Base-by-base conservation (phyloP, 2,329 filamentous ascomycete species). In the Aureobasidium sp. region DNA sequence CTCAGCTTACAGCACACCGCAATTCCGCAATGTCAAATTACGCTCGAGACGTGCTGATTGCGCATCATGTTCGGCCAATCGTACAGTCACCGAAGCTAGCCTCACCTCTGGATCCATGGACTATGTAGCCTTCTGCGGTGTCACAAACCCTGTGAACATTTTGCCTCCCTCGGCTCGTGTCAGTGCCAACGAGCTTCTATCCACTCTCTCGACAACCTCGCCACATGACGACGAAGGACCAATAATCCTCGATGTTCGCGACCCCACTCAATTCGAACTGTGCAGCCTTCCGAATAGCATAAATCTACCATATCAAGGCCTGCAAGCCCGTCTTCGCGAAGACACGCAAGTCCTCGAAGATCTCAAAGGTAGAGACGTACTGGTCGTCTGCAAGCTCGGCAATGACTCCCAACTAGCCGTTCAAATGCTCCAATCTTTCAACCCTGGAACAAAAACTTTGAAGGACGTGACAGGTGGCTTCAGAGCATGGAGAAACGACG, bases 91-190 rank as follows among this genome's bases (percentile, higher is more conserved):
- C 0, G 65, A 80, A 6, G 74, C 83, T 10, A 78, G 76, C 6
- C 70, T 95, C 48, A 72, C 68, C 17, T 77, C 76, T 0, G 85
- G 86, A 0, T 83, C 80, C 4, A 73, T 90, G 41, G 88, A 96
- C 64, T 97, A 97, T 65, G 78, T 86, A 0, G 81, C 85, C 49
- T 96, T 97, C 64, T 97, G 91, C 64, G 90, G 90, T 4, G 76
- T 81, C 1, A 67, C 71, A 1, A 64, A 65, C 45, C 77, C 81
- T 0, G 71, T 85, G 16, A 70, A 73, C 8, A 57, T 85, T 3
- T 74, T 95, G 1, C 48, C 48, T 16, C n/a, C 37, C 19, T 24
- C 17, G 1, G 22, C 30, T 19, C 35, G 48, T 25, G 24, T 51
- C 6, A 64, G 62, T 5, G 70, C 80, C 0, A 75, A 82, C 0